Evolutionary conservation across 2,329 filamentous ascomycete species (phyloP).

Genomic region (Hypomyces perniciosus): DNA sequence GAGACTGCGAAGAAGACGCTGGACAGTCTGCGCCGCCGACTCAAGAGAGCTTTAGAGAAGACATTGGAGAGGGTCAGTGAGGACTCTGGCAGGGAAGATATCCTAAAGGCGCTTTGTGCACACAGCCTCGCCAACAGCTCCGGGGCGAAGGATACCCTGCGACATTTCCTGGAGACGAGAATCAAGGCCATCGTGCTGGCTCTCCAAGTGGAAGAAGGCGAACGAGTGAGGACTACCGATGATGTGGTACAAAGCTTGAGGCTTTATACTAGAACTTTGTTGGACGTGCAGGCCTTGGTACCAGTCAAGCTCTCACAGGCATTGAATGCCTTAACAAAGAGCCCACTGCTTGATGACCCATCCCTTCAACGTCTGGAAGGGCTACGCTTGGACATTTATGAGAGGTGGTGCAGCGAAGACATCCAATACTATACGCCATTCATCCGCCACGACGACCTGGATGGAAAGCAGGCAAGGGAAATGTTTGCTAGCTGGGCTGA

Average conservation of each 20-base stretch:
- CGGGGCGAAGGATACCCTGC: constrained; percentile 69
- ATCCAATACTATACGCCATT: constrained; percentile 82
- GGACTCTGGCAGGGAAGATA: constrained; percentile 39
- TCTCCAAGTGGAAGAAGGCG: constrained; percentile 47
- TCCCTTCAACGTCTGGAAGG: constrained; percentile 61
- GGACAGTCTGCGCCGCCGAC: constrained; percentile 52
- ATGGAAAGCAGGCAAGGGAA: constrained; percentile 52
- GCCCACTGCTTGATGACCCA: constrained; percentile 65
- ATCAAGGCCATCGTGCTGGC: constrained; percentile 60
- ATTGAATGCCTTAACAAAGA: constrained; percentile 61
- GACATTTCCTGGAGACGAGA: constrained; percentile 71
- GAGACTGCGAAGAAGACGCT: constrained; percentile 60
- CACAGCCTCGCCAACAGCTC: constrained; percentile 78
- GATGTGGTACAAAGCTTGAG: constrained; percentile 60
- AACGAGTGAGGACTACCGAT: constrained; percentile 32
- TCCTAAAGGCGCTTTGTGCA: constrained; percentile 71
- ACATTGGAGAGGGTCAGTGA: constrained; percentile 59
- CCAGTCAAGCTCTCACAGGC: constrained; percentile 66
- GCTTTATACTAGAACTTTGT: constrained; percentile 70
- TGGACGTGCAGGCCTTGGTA: constrained; percentile 70
- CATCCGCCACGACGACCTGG: constrained; percentile 73
- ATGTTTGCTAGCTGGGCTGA: constrained; percentile 60
- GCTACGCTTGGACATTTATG: constrained; percentile 70
- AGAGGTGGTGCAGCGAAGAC: constrained; percentile 75
- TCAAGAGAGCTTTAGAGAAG: constrained; percentile 64